Evolutionary conservation across 2,329 filamentous ascomycete species (phyloP).

Genomic region (Pseudocercospora cruenta): DNA sequence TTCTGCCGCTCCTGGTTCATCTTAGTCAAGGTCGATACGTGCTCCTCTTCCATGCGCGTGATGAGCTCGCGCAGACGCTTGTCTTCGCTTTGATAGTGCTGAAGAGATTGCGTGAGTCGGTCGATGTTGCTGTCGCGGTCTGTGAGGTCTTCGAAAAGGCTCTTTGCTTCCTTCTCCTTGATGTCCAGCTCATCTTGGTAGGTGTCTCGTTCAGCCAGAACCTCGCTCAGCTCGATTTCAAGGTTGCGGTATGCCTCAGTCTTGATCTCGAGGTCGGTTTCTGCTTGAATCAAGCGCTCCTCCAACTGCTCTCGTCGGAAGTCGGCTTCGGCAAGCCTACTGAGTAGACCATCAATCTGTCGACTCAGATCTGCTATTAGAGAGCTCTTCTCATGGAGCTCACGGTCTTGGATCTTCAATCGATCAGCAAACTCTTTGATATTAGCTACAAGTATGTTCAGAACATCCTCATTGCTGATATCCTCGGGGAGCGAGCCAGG

Average conservation of each 20-base stretch:
- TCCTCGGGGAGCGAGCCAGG: constrained; percentile 42
- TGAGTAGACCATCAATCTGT: constrained; percentile 42
- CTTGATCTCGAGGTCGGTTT: constrained; percentile 40
- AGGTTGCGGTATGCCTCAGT: constrained; percentile 39
- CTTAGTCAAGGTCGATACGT: constrained; percentile 40
- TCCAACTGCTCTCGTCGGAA: constrained; percentile 44
- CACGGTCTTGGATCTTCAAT: constrained; percentile 40
- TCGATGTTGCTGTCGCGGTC: constrained; percentile 43
- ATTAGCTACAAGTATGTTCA: constrained; percentile 43
- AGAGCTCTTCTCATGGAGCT: constrained; percentile 39
- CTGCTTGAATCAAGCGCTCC: constrained; percentile 41
- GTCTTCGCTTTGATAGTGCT: constrained; percentile 46
- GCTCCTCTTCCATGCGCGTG: constrained; percentile 45
- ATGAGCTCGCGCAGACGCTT: constrained; percentile 43
- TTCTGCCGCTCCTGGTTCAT: constrained; percentile 46
- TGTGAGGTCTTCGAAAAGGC: constrained; percentile 33
- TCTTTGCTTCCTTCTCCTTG: constrained; percentile 29
- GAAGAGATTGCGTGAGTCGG: constrained; percentile 44
- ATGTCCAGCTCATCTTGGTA: constrained; percentile 30
- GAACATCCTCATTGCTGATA: constrained; percentile 45
- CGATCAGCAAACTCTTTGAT: constrained; percentile 41
- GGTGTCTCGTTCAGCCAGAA: constrained; percentile 37
- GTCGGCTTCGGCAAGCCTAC: constrained; percentile 45
- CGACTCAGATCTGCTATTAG: constrained; percentile 40
- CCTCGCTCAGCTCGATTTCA: constrained; percentile 39